Evolutionary conservation across 768 basidiomycete species (phyloP).

Genomic region (Podaxis pistillaris): DNA sequence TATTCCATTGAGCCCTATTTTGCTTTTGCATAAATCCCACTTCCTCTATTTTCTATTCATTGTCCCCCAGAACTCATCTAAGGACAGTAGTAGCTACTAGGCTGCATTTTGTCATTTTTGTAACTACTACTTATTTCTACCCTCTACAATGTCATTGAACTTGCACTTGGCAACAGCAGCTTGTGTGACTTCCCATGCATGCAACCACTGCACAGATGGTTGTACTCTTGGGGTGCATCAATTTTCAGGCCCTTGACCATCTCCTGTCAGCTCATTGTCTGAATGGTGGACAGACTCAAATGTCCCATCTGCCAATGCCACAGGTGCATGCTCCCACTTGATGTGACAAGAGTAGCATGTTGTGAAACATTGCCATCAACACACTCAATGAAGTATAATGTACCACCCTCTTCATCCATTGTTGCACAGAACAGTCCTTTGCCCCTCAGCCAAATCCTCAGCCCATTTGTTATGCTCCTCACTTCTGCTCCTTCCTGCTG

Average conservation of each 20-base stretch:
- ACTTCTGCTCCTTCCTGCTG: slow-evolving; percentile 13
- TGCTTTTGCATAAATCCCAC: too few species aligned
- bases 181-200: slow-evolving; percentile 25
- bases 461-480: slow-evolving; percentile 1
- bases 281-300: slow-evolving; percentile 19
- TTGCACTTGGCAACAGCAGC: slow-evolving; percentile 22
- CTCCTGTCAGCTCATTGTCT: slow-evolving; percentile 17
- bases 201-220: slow-evolving; percentile 25
- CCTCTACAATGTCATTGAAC: background rate
- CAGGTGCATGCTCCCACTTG: slow-evolving; percentile 2
- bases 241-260: slow-evolving; percentile 26
- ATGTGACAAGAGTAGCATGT: slow-evolving; percentile 8
- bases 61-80: too few species aligned
- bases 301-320: slow-evolving; percentile 29
- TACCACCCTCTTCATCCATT: background rate
- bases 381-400: slow-evolving; percentile 11
- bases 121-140: too few species aligned
- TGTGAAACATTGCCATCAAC: background rate
- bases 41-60: too few species aligned
- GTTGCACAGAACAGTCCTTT: slow-evolving; percentile 3
- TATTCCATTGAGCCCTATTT: too few species aligned
- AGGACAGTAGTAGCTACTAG: too few species aligned
- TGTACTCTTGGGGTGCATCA: slow-evolving; percentile 14
- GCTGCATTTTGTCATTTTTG: too few species aligned
- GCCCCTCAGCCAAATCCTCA: background rate